These are phyloP conservation scores for Cladosporium sphaerospermum DNA, from an alignment of 2,329 filamentous ascomycete genomes.

Conservation along the genomic window DNA sequence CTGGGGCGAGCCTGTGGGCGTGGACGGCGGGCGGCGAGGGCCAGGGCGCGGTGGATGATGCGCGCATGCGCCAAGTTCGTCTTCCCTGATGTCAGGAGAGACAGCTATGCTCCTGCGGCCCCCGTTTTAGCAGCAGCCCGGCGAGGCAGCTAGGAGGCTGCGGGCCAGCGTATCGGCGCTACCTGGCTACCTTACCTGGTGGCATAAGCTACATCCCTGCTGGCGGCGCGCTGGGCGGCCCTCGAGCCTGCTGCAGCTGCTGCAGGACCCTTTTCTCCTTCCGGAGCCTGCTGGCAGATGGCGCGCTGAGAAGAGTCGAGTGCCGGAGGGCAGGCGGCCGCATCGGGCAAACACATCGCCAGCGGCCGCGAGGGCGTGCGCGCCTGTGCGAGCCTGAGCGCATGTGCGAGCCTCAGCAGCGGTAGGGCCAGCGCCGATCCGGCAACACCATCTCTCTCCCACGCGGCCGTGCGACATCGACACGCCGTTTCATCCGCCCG, in stretches of 20 bases:
- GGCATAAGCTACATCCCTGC: background rate
- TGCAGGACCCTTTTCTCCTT: background rate
- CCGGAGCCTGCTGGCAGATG: background rate
- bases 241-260: background rate
- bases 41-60: background rate
- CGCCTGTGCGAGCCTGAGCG: background rate
- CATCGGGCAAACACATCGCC: background rate
- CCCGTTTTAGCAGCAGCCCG: slow-evolving; percentile 10
- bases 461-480: background rate
- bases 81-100: slow-evolving; percentile 3
- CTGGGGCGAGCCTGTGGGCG: background rate
- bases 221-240: background rate
- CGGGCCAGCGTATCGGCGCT: slow-evolving; percentile 6
- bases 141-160: slow-evolving; percentile 6
- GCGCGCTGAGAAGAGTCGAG: background rate
- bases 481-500: background rate
- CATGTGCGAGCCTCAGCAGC: background rate
- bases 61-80: slow-evolving; percentile 5
- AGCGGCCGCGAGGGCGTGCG: background rate
- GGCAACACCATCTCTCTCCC: background rate
- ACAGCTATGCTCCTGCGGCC: background rate
- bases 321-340: background rate
- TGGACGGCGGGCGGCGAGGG: background rate
- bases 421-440: background rate
- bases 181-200: background rate